Base-by-base conservation (phyloP, 257 asterid genomes). In the Solanum medicagineum region DNA sequence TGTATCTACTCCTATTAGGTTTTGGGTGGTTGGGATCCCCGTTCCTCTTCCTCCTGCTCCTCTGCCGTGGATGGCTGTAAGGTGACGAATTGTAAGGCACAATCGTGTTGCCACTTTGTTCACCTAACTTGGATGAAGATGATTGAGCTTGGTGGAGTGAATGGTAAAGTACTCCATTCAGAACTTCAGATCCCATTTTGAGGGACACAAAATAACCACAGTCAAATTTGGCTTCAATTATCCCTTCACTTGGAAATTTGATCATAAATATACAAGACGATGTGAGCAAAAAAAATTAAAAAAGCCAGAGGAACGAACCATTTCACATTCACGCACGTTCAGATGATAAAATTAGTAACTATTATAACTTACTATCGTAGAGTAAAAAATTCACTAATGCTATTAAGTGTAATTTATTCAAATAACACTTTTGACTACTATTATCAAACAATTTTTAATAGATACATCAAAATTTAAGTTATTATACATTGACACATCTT, bases 1-100 rank as follows among this genome's bases (percentile, higher is more conserved):
- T 95, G 87, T 95, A 95, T 12, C 97, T 97, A 26, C 99, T 94
- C 84, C 94, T 75, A 83, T 93, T 93, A 68, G 94, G 92, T 75
- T 94, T 95, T 3, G 98, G 99, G 3, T 91, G 93, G 44, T 84
- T 63, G 0, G 94, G 94, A 80, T 95, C 97, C 5, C 89, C 87
- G 0, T 75, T 57, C 84, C 89, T 88, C 77, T 87, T 85, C 26
- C 87, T 88, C 53, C 88, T 87, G 26, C 20, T 84, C 66, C 1
- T 29, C 44, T 81, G 17, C 54, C 92, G 81, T n/a, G 90, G 86
- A 20, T 87, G 81, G 8, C 80, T 84, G 6, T 83, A 85, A 12
- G 66, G 84, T 84, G 49, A 88, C 3, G 88, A 86, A 75, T 81
- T 13, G 84, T 87, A 86, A 1, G 95, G 92, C n/a, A 92, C 88